phyloP scores from a whole-genome alignment of 768 basidiomycete genomes.

The Pisolithus marmoratus region DNA sequence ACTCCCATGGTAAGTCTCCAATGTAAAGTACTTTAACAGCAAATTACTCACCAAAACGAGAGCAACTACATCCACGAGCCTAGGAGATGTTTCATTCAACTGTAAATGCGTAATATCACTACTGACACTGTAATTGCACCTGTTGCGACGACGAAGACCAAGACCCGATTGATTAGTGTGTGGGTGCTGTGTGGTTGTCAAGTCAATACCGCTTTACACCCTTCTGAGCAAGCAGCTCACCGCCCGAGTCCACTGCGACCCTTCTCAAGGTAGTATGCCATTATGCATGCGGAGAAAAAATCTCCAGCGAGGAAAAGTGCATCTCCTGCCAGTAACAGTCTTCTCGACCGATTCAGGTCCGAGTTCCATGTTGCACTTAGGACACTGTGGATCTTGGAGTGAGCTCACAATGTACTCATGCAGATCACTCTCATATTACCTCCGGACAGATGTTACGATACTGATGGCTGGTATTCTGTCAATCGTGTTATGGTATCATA shows the following conservation, averaged over 20 bases:
- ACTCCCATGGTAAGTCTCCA: background rate
- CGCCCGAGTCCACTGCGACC: background rate
- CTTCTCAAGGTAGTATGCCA: constrained; percentile 3
- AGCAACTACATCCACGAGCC: constrained; percentile 3
- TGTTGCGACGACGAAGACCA: constrained; percentile 2
- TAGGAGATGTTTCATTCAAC: background rate
- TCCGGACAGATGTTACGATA: background rate
- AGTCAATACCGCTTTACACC: background rate
- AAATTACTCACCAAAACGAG: background rate
- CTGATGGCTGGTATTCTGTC: background rate
- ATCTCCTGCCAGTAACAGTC: background rate
- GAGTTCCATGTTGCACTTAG: background rate
- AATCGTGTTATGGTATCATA: background rate
- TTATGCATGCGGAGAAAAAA: background rate
- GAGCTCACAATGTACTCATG: background rate
- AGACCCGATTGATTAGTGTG: constrained; percentile 11
- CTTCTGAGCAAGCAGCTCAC: background rate
- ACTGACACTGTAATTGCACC: constrained; percentile 5
- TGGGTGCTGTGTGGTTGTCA: constrained; percentile 11
- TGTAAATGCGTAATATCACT: background rate
- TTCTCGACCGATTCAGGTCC: background rate
- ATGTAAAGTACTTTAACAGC: background rate
- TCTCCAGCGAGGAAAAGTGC: constrained; percentile 7
- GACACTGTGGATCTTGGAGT: background rate
- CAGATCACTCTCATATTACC: background rate